Evolutionary conservation across 352 stramenopile species (phyloP).

Genomic region (Stramenopiles sp.): DNA sequence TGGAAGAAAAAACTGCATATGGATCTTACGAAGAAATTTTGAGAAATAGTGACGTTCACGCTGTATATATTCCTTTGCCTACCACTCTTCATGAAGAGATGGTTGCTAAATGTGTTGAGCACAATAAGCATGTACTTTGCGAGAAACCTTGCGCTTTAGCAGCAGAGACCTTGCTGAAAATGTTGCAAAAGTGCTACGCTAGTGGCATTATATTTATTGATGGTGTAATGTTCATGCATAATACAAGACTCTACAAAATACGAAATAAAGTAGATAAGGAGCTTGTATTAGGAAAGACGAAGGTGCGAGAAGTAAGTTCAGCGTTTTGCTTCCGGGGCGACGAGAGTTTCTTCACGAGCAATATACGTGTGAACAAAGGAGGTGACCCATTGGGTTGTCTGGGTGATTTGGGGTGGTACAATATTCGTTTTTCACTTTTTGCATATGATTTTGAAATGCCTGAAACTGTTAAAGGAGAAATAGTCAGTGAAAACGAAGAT

Average conservation of each 20-base stretch:
- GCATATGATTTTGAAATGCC: conserved; percentile 28
- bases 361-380: conserved; percentile 30
- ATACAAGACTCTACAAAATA: conserved; percentile 28
- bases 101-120: conserved; percentile 28
- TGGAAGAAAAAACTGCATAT: conserved; percentile 12
- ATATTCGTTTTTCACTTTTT: conserved; percentile 29
- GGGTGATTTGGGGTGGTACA: conserved; percentile 38
- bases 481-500: conserved; percentile 24
- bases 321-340: conserved; percentile 29
- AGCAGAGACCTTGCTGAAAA: conserved; percentile 26
- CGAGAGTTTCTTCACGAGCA: conserved; percentile 28
- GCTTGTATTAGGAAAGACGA: conserved; percentile 25
- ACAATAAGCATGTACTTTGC: conserved; percentile 37
- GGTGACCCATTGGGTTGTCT: conserved; percentile 33
- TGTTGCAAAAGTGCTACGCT: conserved; percentile 26
- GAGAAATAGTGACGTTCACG: conserved; percentile 19
- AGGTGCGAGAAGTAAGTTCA: conserved; percentile 24
- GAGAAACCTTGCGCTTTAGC: conserved; percentile 37
- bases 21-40: conserved; percentile 29
- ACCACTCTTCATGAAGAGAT: conserved; percentile 32
- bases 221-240: conserved; percentile 42
- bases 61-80: conserved; percentile 35
- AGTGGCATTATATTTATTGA: conserved; percentile 23
- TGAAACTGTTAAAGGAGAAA: conserved; percentile 18
- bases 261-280: conserved; percentile 23